These are phyloP conservation scores for Diphasiastrum complanatum DNA, from an alignment of 83 land plant species.

Conservation along the genomic window DNA sequence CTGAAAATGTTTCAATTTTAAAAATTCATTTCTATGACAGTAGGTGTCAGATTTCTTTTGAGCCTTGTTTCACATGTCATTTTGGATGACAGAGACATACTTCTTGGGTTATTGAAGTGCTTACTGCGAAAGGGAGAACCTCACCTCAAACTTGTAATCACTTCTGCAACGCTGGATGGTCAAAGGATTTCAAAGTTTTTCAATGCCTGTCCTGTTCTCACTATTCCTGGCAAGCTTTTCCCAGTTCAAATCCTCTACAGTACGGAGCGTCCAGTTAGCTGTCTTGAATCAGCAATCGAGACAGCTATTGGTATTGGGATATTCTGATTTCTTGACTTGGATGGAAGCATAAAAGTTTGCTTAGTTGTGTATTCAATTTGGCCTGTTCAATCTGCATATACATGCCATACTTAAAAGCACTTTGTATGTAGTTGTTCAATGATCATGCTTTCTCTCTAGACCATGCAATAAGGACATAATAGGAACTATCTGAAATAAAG, in stretches of 20 bases:
- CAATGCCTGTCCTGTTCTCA: slow-evolving; percentile 65
- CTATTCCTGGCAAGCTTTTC: slow-evolving; percentile 76
- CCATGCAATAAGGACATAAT: too few species aligned
- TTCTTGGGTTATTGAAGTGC: slow-evolving; percentile 83
- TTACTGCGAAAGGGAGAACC: slow-evolving; percentile 47
- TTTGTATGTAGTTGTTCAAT: too few species aligned
- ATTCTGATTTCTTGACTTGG: neutral
- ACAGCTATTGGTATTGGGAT: slow-evolving; percentile 60
- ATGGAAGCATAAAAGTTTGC: too few species aligned
- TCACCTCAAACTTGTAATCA: slow-evolving; percentile 70
- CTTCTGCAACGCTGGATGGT: slow-evolving; percentile 97
- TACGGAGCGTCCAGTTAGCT: slow-evolving; percentile 58
- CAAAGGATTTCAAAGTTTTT: slow-evolving; percentile 77
- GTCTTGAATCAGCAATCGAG: slow-evolving; percentile 59
- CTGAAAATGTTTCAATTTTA: too few species aligned
- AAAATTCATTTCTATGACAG: too few species aligned
- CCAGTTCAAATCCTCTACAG: slow-evolving; percentile 86
- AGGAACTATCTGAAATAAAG: too few species aligned
- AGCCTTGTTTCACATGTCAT: too few species aligned
- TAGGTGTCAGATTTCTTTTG: too few species aligned
- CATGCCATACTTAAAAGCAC: too few species aligned
- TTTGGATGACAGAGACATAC: slow-evolving; percentile 90
- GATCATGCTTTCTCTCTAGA: too few species aligned
- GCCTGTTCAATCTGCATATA: too few species aligned
- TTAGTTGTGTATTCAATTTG: too few species aligned